phyloP scores from a whole-genome alignment of 192 early-diverging fungal species.

The Physocladia obscura region DNA sequence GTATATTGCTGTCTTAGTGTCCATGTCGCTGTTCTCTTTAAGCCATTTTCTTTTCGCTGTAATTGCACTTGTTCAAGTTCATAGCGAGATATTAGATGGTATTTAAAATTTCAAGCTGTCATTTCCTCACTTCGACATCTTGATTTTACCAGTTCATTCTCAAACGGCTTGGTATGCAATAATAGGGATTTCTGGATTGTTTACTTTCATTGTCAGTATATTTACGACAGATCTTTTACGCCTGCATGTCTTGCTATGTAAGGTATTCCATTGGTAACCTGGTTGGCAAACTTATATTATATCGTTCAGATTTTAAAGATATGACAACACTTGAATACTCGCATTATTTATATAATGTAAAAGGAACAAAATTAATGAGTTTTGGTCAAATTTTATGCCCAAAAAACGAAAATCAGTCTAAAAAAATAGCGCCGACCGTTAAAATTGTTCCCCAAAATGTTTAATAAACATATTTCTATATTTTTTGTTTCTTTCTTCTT shows the following conservation, averaged over 20 bases:
- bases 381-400: constrained; percentile 19
- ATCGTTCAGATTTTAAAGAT: constrained; percentile 28
- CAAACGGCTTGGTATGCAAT: constrained; percentile 29
- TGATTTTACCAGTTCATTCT: no score
- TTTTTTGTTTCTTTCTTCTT: neutral
- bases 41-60: neutral
- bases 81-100: no score
- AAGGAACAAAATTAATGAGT: constrained; percentile 14
- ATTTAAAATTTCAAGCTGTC: no score
- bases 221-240: constrained; percentile 38
- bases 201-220: constrained; percentile 7
- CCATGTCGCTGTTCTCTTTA: neutral
- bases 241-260: constrained; percentile 41
- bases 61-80: neutral
- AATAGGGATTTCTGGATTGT: neutral
- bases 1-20: neutral
- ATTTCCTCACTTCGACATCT: no score
- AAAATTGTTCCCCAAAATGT: no score
- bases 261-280: neutral
- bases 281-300: neutral
- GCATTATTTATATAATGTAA: constrained; percentile 9
- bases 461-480: no score
- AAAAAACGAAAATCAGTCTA: neutral
- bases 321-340: constrained; percentile 52
- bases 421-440: no score